phyloP scores from a whole-genome alignment of 192 early-diverging fungal genomes.

The Thamnidium elegans region DNA sequence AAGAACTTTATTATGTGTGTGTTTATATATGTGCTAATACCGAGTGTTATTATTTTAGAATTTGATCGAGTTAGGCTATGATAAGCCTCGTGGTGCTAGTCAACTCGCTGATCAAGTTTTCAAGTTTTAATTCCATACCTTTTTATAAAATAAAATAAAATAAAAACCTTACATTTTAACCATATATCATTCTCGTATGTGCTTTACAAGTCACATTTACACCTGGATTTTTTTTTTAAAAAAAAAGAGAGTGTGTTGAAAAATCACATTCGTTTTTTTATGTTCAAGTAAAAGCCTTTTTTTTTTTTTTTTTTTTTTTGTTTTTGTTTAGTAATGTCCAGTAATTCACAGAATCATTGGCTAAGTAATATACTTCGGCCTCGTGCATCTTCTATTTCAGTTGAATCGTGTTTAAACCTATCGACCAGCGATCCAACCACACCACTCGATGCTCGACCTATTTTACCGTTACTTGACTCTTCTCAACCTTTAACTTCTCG shows the following conservation, averaged over 20 bases:
- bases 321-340: background rate
- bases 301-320: slow-evolving; percentile 4
- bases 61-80: slow-evolving; percentile 74
- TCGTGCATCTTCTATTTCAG: slow-evolving; percentile 23
- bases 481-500: slow-evolving; percentile 38
- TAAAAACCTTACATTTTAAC: no score
- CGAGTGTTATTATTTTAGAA: slow-evolving; percentile 5
- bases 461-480: slow-evolving; percentile 42
- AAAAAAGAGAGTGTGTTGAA: no score
- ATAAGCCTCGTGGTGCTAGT: slow-evolving; percentile 71
- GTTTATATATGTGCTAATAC: background rate
- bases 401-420: slow-evolving; percentile 38
- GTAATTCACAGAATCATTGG: slow-evolving; percentile 24
- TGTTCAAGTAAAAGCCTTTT: background rate
- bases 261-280: background rate
- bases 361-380: slow-evolving; percentile 32
- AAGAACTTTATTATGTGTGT: background rate
- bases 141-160: no score
- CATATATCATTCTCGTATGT: no score
- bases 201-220: no score
- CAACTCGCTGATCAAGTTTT: slow-evolving; percentile 85
- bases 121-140: slow-evolving; percentile 67
- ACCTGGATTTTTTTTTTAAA: no score
- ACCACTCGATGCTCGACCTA: slow-evolving; percentile 51
- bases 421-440: slow-evolving; percentile 19